Base-by-base conservation (phyloP, 441 rosid species). In the Erodium moschatum region DNA sequence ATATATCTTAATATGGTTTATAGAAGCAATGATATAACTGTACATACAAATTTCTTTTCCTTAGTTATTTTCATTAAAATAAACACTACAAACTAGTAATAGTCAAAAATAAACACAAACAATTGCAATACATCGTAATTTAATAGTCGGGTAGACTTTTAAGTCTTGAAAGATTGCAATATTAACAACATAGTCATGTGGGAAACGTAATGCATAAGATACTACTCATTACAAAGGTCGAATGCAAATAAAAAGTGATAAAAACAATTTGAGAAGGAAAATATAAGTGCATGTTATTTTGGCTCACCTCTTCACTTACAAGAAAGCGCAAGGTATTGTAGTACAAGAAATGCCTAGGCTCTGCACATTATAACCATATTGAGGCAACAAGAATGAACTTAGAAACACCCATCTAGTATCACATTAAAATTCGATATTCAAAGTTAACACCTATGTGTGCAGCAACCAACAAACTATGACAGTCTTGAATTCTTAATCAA, bases 261-360 rank as follows among this genome's bases (percentile, higher is more conserved):
- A 54, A 54, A 54, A 20, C 21, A 54, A 54, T 1, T 18, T 18
- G 61, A 16, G 21, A 54, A 54, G 18, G 18, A 16, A 54, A 54
- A 54, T 18, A 16, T 15, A 54, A 16, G 61, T 54, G 61, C 61
- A 54, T 6, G 61, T 2, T 38, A 11, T 24, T 19, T 21, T 19
- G 6, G 42, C 83, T 81, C 38, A 86, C 97, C 94, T 86, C 96
- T 83, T 90, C 96, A 10, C 86, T 87, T 65, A 61, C 46, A 42
- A 90, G 75, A 77, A 82, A 76, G 3, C 84, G 94, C 80, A 84
- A 1, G 38, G 89, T 77, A 65, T 69, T 89, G 87, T 84, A 81
- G 77, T 87, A 89, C 71, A 90, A 69, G 75, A 85, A 76, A 60
- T 80, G 83, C 79, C 98, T 87, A 3, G 97, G 90, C 78, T 85